Evolutionary conservation across 1,139 yeast species (phyloP), one percentile per base, ranked within the genome.

Genomic region (Lodderomyces beijingensis): DNA sequence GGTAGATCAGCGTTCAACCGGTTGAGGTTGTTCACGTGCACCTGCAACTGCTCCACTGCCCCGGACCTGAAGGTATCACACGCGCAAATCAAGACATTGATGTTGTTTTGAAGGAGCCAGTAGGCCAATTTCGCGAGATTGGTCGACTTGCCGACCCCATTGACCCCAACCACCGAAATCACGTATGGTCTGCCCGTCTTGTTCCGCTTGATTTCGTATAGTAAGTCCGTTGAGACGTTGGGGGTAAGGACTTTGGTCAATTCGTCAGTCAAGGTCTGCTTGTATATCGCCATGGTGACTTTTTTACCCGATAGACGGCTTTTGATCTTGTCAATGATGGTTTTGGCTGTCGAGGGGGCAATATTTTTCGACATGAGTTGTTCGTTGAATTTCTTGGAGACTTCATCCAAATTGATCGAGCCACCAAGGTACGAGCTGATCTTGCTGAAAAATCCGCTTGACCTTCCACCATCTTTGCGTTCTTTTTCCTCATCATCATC

Each of bases 31-130:
- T 79, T 79, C 2, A 89, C 98, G 59, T 91, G 98, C 2, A 91
- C 96, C 46, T 91, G 79, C 43, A 91, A 68, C 58, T 91, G 98
- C 55, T 91, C 98, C 11, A 91, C 97, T 0, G 98, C 98, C 31
- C 98, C 98, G 0, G 96, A 87, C 59, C 98, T 74, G 63, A 91
- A 91, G 0, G 98, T 93, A 62, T 91, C 98, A 61, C 98, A 91
- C 0, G 98, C 98, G 27, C 95, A 95, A 46, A 91, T 84, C 36
- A 91, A 69, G 1, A 91, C 95, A 46, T 77, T 79, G 53, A 86
- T 72, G 53, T 89, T 79, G 56, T 91, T 91, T 53, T 89, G 96
- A 37, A 91, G 61, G 34, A 91, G 69, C 98, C 98, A 91, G 53
- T 86, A 93, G 1, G 96, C 98, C 36, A 91, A 65, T 58, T 89